Base-by-base conservation (phyloP, 2,329 filamentous ascomycete genomes). In the Microdochium paspali region DNA sequence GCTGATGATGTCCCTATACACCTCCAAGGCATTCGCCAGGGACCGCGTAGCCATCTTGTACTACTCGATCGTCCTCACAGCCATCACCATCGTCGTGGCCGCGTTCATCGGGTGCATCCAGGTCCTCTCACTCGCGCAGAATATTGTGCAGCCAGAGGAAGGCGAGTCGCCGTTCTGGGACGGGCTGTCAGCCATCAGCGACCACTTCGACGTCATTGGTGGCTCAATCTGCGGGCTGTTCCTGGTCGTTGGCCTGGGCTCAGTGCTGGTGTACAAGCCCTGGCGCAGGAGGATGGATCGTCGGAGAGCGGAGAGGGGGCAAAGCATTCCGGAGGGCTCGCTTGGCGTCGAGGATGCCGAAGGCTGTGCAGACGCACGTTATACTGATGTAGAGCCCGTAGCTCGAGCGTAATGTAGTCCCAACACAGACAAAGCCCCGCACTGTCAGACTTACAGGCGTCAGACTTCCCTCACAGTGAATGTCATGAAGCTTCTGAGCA, bases 1-100 rank as follows among this genome's bases (percentile, higher is more conserved):
- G 1, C 74, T 96, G 20, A 97, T 97, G 90, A 90, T 95, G 80
- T 84, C 85, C 1, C 73, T 97, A 1, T 97, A 98, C 66, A 90
- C 90, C 0, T 86, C 84, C 32, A 87, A 79, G 51, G 73, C 85
- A 25, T 83, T 94, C 44, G 82, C 87, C 0, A 74, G 85, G 49
- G 90, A 97, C 58, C 77, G 78, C 1, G 80, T 97, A n/a, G 90
- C 90, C 0, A 90, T 96, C 44, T 69, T 95, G 1, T 97, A 97
- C 68, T 97, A 96, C 67, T 94, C 89, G 12, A 86, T 91, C 54
- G 85, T 95, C 0, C 74, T 95, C 24, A 95, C 89, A 0, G 80
- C 77, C 3, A 79, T 95, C 46, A 96, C 90, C 0, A 85, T 95
- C 23, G 68, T 86, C 4, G 89, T 95, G 0, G 88, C 90, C 1